Evolutionary conservation across 2,329 filamentous ascomycete species (phyloP), one percentile per base, ranked within the genome.

Genomic region (Dothiorella sarmentorum): DNA sequence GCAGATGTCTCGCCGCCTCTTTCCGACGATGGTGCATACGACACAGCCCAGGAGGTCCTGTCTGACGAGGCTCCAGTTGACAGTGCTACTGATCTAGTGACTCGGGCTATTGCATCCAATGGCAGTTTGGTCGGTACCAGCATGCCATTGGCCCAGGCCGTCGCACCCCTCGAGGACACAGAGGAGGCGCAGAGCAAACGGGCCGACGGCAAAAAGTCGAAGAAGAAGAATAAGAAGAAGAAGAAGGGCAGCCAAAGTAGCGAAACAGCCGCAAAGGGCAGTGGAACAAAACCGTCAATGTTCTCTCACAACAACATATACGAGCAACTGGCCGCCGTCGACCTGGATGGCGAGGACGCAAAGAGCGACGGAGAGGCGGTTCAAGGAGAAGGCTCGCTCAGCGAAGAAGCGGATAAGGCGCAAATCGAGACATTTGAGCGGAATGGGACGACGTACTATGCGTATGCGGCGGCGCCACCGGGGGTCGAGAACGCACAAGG

Each of bases 151-250:
- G n/a, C 35, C n/a, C 49, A 53, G 17, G 17, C 15, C 13, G 35
- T 20, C 7, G 49, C 49, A 9, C 49, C 35, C 6, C 33, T 47
- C 10, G 51, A 58, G 1, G 26, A 45, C 15, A 33, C 37, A 17
- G 43, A 45, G 6, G 24, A 10, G 22, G 55, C 33, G 33, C 29
- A 37, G 31, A 49, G 15, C 9, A 51, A 15, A 13, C 20, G 22
- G 7, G 31, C 44, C 1, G 7, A 24, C 15, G 24, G 45, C 35
- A 42, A n/a, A 37, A 58, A 58, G 44, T 49, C 60, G 29, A 62
- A 62, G 55, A 67, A 20, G 60, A 61, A 22, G 63, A 66, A 52
- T 27, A 61, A 44, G 40, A 60, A 56, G 43, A 60, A 58, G 52
- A 59, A 56, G 18, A 60, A 58, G 26, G 57, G 22, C 5, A 45